A percentile compares a stretch with the other conserved stretches of the same genome.
Conservation (phyloP, 768 basidiomycete genomes). For the Kwoniella mangroviensis region DNA sequence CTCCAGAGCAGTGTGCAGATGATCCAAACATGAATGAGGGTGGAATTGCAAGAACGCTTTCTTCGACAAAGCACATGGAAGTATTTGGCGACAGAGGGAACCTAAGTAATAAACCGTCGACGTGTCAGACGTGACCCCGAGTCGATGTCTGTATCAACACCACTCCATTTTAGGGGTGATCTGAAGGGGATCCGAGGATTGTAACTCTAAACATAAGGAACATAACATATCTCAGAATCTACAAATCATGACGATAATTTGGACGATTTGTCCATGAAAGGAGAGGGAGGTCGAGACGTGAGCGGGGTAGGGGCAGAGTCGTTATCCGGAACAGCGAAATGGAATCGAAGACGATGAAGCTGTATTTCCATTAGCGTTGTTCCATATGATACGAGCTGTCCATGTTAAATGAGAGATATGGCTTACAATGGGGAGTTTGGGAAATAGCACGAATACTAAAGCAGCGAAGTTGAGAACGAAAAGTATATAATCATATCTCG, state of each 20-base stretch:
- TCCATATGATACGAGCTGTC: no score
- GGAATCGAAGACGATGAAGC: slow-evolving; percentile 27
- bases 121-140: no score
- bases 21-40: no score
- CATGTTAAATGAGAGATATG: neutral
- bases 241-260: slow-evolving; percentile 12
- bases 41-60: no score
- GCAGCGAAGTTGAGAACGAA: slow-evolving; percentile 89
- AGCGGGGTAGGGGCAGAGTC: slow-evolving; percentile 22
- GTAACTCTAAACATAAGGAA: neutral
- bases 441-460: slow-evolving; percentile 76
- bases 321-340: slow-evolving; percentile 27
- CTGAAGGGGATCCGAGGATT: neutral
- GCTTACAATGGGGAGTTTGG: slow-evolving; percentile 90
- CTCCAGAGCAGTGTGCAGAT: no score
- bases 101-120: no score
- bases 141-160: no score
- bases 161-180: neutral
- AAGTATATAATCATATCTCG: slow-evolving; percentile 90
- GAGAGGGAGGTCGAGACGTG: slow-evolving; percentile 23
- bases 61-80: no score
- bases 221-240: neutral
- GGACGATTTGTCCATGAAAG: slow-evolving; percentile 15
- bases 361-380: slow-evolving; percentile 1
- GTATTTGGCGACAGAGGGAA: no score